Evolutionary conservation across 2,329 filamentous ascomycete species (phyloP).

Genomic region (Sporothrix protearum): DNA sequence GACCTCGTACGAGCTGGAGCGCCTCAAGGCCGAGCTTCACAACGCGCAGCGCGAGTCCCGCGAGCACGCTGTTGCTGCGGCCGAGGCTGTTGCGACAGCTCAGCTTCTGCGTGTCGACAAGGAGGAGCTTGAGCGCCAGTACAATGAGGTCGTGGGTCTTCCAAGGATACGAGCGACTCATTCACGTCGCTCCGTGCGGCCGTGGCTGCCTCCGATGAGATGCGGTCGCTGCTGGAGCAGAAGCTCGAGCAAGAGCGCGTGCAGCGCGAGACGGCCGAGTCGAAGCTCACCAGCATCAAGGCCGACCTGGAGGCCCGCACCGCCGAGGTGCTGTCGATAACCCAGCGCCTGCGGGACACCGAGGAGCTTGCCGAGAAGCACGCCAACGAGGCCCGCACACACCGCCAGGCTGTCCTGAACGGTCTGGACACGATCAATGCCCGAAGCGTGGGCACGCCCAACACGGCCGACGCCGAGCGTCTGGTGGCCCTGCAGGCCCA

Average conservation of each 20-base stretch:
- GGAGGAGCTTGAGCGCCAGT: conserved; percentile 66
- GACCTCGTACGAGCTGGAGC: conserved; percentile 79
- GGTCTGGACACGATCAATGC: conserved; percentile 72
- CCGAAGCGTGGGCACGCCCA: conserved; percentile 42
- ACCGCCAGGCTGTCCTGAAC: conserved; percentile 75
- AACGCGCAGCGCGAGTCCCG: conserved; percentile 71
- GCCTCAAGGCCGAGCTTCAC: conserved; percentile 80
- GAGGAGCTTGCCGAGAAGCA: conserved; percentile 87
- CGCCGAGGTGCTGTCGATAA: conserved; percentile 70
- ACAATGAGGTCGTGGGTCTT: conserved; percentile 63
- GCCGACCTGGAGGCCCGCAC: conserved; percentile 78
- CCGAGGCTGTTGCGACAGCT: conserved; percentile 71
- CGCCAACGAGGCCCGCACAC: conserved; percentile 79
- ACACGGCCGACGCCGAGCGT: conserved; percentile 59
- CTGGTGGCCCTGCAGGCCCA: conserved; percentile 74
- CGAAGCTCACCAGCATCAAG: conserved; percentile 71
- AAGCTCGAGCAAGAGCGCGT: conserved; percentile 79
- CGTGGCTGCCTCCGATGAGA: conserved; percentile 73
- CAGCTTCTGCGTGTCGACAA: conserved; percentile 84
- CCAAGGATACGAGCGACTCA: conserved; percentile 66
- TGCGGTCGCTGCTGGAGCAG: conserved; percentile 70
- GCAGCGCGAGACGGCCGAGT: conserved; percentile 71
- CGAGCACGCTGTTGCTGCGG: conserved; percentile 72
- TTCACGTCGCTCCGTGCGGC: conserved; percentile 74
- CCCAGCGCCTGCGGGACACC: conserved; percentile 72